Evolutionary conservation across 2,329 filamentous ascomycete genomes (phyloP), one percentile per base, ranked within the genome.

Genomic region (Penicillium janthinellum): DNA sequence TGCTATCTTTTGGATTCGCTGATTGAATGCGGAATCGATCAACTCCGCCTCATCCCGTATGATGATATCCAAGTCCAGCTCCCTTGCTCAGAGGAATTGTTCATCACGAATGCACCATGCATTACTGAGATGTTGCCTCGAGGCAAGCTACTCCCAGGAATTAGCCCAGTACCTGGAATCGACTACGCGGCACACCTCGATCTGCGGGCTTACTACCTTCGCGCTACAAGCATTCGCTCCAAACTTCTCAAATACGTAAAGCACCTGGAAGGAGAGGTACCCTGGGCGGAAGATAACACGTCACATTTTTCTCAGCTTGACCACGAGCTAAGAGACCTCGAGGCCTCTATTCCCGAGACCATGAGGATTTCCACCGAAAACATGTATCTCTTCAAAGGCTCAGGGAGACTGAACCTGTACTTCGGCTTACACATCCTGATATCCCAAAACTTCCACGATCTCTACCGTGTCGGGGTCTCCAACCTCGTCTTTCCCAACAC

Each of bases 401-500:
- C 45, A 4, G 45, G 45, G 10, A 17, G 45, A 28, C 10, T 49
- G 45, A 49, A 49, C 8, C 14, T 49, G 15, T 49, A 49, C 28
- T 49, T 49, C 14, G 45, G 47, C 10, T 20, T 49, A 20, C 47
- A 49, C 31, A 49, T 49, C 31, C 31, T 49, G 28, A 49, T 49
- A n/a, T 49, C 47, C 5, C 47, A 49, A 35, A 49, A 49, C 17
- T 49, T 49, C 47, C 47, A 49, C 31, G 47, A 49, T 22, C 47
- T 49, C 17, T 49, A 49, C n/a, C 47, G 47, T 3, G 31, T 49
- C 4, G 47, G 47, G 1, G 47, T 49, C 2, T 49, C 47, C n/a
- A 49, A 49, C 6, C 47, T 49, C 17, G 47, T 49, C 31, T 49
- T 49, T n/a, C 47, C 47, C 28, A 49, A 49, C 31, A 49, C 47